Evolutionary conservation across 2,329 filamentous ascomycete species (phyloP).

Genomic region (Pezicula radicicola): DNA sequence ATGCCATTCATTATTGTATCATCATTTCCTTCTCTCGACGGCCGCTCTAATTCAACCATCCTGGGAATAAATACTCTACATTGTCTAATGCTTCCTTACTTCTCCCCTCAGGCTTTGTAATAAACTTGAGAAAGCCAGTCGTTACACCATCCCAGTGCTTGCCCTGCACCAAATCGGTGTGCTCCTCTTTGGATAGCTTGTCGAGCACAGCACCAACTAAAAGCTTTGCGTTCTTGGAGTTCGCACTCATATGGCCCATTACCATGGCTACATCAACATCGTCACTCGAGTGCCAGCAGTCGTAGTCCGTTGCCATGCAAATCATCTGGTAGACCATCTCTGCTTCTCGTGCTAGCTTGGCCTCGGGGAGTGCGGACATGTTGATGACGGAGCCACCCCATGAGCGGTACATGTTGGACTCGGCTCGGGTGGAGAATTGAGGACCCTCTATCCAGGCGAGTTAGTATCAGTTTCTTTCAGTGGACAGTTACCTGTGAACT

Average conservation of each 20-base stretch:
- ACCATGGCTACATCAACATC: conserved; percentile 97
- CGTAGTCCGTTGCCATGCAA: conserved; percentile 99
- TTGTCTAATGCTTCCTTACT: conserved; percentile 73
- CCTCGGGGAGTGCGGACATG: conserved; percentile 94
- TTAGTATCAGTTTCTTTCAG: not conserved
- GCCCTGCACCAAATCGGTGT: conserved; percentile 71
- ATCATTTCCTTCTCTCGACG: not conserved
- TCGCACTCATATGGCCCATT: conserved; percentile 92
- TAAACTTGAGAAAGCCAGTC: conserved; percentile 74
- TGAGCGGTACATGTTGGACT: conserved; percentile 89
- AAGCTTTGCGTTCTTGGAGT: conserved; percentile 80
- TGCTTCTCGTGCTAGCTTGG: conserved; percentile 92
- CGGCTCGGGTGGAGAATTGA: conserved; percentile 93
- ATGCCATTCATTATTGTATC: not conserved
- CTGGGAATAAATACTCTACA: conserved; percentile 84
- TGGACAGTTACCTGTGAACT: conserved; percentile 25
- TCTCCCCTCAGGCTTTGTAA: conserved; percentile 77
- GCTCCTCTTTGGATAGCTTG: conserved; percentile 74
- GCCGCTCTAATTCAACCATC: conserved; percentile 29
- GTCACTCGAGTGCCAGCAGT: conserved; percentile 87
- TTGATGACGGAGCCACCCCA: conserved; percentile 97
- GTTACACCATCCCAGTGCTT: conserved; percentile 78
- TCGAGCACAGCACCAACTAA: conserved; percentile 87
- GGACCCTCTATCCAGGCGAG: conserved; percentile 71
- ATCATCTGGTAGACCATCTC: conserved; percentile 98